phyloP scores from a whole-genome alignment of 179 eudicot genomes.

The Drosera spatulata region DNA sequence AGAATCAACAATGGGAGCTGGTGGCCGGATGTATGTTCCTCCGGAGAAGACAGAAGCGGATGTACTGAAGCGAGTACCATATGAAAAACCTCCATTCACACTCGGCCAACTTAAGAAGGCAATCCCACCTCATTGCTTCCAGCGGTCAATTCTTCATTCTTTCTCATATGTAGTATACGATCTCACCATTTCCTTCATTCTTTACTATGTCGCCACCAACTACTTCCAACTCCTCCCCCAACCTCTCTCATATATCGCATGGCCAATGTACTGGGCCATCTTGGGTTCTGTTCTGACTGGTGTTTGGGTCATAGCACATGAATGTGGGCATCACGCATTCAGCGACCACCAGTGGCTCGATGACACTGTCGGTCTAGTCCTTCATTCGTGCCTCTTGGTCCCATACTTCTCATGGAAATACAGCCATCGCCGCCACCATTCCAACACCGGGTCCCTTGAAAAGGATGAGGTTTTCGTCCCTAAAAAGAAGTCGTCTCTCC shows the following conservation, averaged over 20 bases:
- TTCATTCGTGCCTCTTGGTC: constrained; percentile 55
- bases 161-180: constrained; percentile 53
- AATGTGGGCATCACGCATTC: constrained; percentile 81
- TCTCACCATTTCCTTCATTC: constrained; percentile 31
- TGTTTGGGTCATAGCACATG: constrained; percentile 76
- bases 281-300: constrained; percentile 68
- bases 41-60: constrained; percentile 18
- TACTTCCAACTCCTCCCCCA: constrained; percentile 44
- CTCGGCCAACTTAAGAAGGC: constrained; percentile 51
- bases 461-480: constrained; percentile 79
- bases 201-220: constrained; percentile 44
- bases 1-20: constrained; percentile 45
- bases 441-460: constrained; percentile 68
- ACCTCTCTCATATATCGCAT: constrained; percentile 32
- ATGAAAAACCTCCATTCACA: constrained; percentile 54
- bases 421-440: constrained; percentile 77
- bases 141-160: constrained; percentile 52
- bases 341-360: constrained; percentile 69
- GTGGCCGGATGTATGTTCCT: constrained; percentile 33
- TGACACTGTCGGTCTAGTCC: constrained; percentile 61
- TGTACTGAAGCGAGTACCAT: constrained; percentile 28
- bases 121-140: constrained; percentile 73
- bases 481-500: constrained; percentile 21
- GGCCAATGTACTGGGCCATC: constrained; percentile 45
- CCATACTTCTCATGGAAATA: constrained; percentile 75